A percentile compares a stretch with the other conserved stretches of the same genome.
phyloP scores from a whole-genome alignment of 2,329 filamentous ascomycete species.

The Calonectria pauciramosa region DNA sequence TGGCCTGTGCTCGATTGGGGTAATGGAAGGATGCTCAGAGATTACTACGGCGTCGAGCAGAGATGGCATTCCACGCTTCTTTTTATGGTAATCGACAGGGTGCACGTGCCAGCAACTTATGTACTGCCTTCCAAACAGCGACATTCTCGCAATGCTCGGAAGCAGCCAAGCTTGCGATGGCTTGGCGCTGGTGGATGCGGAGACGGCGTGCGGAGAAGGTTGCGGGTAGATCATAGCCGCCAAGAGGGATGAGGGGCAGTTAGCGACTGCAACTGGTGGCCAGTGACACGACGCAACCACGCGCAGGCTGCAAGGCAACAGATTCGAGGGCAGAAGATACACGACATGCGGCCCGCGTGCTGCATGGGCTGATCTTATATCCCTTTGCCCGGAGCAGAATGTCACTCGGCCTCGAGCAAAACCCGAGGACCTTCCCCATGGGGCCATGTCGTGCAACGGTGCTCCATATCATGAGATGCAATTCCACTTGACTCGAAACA shows the following conservation, averaged over 20 bases:
- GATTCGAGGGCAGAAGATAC: not conserved
- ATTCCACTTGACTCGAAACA: not conserved
- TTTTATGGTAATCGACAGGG: not conserved
- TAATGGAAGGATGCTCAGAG: not conserved
- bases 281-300: not conserved
- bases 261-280: not conserved
- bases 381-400: not conserved
- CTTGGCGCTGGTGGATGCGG: not conserved
- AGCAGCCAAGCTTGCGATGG: not conserved
- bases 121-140: not conserved
- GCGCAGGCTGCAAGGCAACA: not conserved
- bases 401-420: not conserved
- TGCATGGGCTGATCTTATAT: slow-evolving; percentile 8
- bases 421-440: slow-evolving; percentile 23
- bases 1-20: not conserved
- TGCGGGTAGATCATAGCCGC: slow-evolving; percentile 2
- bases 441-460: slow-evolving; percentile 14
- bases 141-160: not conserved
- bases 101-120: not conserved
- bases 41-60: not conserved
- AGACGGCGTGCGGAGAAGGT: slow-evolving; percentile 10
- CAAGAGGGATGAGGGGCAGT: not conserved
- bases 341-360: not conserved
- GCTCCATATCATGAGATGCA: not conserved
- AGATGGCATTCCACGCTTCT: not conserved